Percentiles rank a stretch among this genome's conserved stretches.
phyloP scores from a whole-genome alignment of 2,329 filamentous ascomycete species.

The Colletotrichum cereale region DNA sequence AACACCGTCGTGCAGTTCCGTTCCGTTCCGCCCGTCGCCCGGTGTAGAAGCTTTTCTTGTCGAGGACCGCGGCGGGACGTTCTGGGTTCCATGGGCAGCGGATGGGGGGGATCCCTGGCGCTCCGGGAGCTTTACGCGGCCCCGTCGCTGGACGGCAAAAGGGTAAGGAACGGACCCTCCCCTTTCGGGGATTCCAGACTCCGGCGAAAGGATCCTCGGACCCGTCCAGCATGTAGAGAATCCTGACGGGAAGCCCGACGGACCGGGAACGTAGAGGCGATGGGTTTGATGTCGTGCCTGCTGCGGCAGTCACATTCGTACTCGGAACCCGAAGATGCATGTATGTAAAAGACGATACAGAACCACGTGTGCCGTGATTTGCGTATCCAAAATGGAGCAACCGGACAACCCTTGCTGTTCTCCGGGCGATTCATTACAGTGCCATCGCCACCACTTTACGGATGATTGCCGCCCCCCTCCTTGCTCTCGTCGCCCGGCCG shows the following conservation, averaged over 20 bases:
- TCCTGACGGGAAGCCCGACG: not conserved
- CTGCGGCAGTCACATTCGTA: not conserved
- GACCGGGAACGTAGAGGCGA: not conserved
- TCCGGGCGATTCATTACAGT: constrained; percentile 50
- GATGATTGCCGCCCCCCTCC: constrained; percentile 48
- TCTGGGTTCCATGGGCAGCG: not conserved
- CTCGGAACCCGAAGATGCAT: not conserved
- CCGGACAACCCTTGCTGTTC: constrained; percentile 48
- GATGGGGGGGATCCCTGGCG: not conserved
- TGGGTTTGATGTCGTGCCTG: too few relatives aligned
- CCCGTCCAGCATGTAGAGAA: not conserved
- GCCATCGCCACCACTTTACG: constrained; percentile 52
- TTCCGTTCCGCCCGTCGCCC: too few relatives aligned
- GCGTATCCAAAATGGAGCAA: constrained; percentile 54
- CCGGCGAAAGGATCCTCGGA: not conserved
- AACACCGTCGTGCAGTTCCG: not conserved
- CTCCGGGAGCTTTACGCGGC: not conserved
- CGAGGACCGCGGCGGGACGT: not conserved
- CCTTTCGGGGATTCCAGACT: not conserved
- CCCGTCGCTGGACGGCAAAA: not conserved
- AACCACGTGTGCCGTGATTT: constrained; percentile 49
- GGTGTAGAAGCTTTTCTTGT: too few relatives aligned
- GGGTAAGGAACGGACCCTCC: too few relatives aligned
- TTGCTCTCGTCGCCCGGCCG: constrained; percentile 54
- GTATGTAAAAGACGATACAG: constrained; percentile 31